Evolutionary conservation across 345 rosid genomes (phyloP), one percentile per base, ranked within the genome.

Genomic region (Erysimum cheiranthoides): DNA sequence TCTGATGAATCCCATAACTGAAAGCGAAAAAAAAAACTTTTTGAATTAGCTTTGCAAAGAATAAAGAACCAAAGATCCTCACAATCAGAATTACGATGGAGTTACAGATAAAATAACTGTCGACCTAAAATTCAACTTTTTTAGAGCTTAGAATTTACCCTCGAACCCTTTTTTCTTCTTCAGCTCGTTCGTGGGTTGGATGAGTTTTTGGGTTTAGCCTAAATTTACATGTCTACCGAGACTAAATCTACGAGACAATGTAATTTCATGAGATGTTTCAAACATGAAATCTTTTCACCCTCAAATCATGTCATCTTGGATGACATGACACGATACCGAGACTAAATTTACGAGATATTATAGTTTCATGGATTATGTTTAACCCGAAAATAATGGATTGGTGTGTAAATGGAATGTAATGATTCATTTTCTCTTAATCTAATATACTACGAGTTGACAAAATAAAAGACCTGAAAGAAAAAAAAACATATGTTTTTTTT

Each of bases 261-360:
- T 32, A 18, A 25, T 17, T 49, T 8, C 28, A 49, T 18, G 13
- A 18, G 18, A 18, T 18, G 13, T 7, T 17, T 5, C 18, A 49
- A 49, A 49, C 52, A 63, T 42, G 52, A 21, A 63, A 39, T 63
- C 51, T 49, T 11, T 14, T 62, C 36, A 16, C 35, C 35, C 35
- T 40, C 66, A 40, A 21, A 12, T 11, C 4, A 8, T 62, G 52
- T 46, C 51, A 17, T 5, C 35, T 32, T 32, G 35, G 5, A 34
- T 5, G 36, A 5, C 36, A 34, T 21, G 25, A 34, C 8, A 34
- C 36, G 36, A 34, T 34, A 32, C 35, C 6, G 35, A 32, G 35
- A 32, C 1, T 32, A 32, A 5, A 32, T 32, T 0, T 32, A 32
- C 35, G 6, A 32, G n/a, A n/a, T n/a, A n/a, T n/a, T 32, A 7